phyloP scores from a whole-genome alignment of 2,329 filamentous ascomycete species.

The Beauveria sp. region DNA sequence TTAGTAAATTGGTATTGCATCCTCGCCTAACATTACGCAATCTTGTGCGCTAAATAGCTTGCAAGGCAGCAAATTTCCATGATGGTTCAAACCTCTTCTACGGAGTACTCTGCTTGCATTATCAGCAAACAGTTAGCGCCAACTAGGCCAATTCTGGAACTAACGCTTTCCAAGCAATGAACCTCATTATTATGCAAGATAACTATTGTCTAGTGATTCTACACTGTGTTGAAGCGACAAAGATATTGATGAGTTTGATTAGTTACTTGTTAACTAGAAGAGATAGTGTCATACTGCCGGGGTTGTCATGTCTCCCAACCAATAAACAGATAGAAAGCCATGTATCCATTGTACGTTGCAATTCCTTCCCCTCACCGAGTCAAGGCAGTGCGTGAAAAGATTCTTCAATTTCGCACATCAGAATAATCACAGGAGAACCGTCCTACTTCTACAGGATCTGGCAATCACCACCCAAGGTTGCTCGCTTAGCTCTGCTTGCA shows the following conservation, averaged over 20 bases:
- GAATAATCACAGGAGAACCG: background rate
- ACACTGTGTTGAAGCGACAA: background rate
- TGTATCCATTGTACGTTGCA: constrained; percentile 1
- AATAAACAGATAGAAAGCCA: background rate
- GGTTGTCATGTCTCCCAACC: background rate
- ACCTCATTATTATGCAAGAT: background rate
- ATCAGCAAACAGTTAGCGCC: too few relatives aligned
- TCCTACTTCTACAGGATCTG: constrained; percentile 1
- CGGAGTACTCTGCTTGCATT: too few relatives aligned
- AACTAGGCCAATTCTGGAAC: too few relatives aligned
- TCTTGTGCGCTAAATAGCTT: too few relatives aligned
- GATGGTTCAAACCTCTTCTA: too few relatives aligned
- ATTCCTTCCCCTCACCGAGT: background rate
- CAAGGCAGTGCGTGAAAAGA: background rate
- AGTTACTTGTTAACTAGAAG: constrained; percentile 3
- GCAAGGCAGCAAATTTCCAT: too few relatives aligned
- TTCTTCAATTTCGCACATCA: background rate
- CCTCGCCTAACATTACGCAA: too few relatives aligned
- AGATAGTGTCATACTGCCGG: background rate
- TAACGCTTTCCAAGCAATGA: too few relatives aligned
- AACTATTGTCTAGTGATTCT: background rate
- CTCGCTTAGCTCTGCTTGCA: constrained; percentile 80
- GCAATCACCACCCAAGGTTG: background rate
- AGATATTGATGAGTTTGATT: background rate
- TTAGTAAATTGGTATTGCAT: too few relatives aligned